These are phyloP conservation scores for Penicillium fuscoglaucum DNA, from an alignment of 2,329 filamentous ascomycete genomes.

Conservation along the genomic window DNA sequence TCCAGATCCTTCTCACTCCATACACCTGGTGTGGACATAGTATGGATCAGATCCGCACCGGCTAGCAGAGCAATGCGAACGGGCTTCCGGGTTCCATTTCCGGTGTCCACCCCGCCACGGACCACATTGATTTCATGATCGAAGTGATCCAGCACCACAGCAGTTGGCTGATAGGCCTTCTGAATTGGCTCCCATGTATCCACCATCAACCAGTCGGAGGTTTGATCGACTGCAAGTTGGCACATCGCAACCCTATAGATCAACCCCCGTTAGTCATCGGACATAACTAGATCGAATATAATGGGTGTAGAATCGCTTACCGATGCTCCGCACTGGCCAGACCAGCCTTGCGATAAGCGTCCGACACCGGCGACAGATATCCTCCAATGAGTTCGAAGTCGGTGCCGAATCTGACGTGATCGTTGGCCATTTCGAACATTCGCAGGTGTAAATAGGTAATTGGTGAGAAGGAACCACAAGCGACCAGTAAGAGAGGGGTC, in stretches of 20 bases:
- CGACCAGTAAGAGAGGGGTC: constrained; percentile 50
- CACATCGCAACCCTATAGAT: constrained; percentile 75
- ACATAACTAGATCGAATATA: neutral
- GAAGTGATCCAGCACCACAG: constrained; percentile 86
- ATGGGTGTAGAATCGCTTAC: constrained; percentile 34
- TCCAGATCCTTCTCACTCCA: constrained; percentile 85
- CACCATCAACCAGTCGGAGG: constrained; percentile 79
- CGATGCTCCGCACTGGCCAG: constrained; percentile 71
- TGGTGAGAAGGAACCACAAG: constrained; percentile 66
- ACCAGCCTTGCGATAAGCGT: constrained; percentile 77
- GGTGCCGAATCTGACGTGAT: constrained; percentile 73
- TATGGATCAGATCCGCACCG: constrained; percentile 73
- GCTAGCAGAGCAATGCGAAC: constrained; percentile 79
- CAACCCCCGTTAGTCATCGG: neutral
- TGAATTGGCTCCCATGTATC: constrained; percentile 88
- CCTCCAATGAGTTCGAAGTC: constrained; percentile 84
- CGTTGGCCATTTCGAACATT: constrained; percentile 85
- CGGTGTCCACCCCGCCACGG: constrained; percentile 69
- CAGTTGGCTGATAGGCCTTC: constrained; percentile 82
- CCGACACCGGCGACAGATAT: constrained; percentile 76
- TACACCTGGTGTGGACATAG: constrained; percentile 68
- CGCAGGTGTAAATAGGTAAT: constrained; percentile 61
- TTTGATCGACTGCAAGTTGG: constrained; percentile 69
- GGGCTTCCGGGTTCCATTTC: constrained; percentile 63
- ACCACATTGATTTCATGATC: constrained; percentile 84